Conservation (phyloP, 768 basidiomycete species). For the Ramaria sp. region DNA sequence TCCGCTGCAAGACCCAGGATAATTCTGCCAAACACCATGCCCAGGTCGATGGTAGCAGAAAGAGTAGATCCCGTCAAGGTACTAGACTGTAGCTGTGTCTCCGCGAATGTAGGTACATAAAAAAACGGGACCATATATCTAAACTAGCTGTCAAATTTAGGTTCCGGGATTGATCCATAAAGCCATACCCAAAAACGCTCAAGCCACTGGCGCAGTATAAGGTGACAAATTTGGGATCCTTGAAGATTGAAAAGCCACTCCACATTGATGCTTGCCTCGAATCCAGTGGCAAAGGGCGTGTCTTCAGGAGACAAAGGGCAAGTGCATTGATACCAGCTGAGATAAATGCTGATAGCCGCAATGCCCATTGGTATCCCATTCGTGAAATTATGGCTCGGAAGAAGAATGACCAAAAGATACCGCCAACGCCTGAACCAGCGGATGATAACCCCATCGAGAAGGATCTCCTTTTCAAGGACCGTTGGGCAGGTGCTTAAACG, state of each 20-base stretch:
- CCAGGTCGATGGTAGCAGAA: constrained; percentile 3
- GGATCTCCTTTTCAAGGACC: constrained; percentile 1
- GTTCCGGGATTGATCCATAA: not conserved
- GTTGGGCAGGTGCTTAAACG: not conserved
- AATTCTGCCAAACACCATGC: constrained; percentile 3
- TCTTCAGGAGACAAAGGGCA: constrained; percentile 4
- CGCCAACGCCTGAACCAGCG: constrained; percentile 7
- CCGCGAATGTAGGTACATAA: constrained; percentile 5
- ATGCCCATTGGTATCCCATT: constrained; percentile 5
- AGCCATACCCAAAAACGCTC: constrained; percentile 6
- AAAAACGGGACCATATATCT: constrained; percentile 4
- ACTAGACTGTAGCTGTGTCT: not conserved
- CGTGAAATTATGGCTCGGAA: constrained; percentile 1
- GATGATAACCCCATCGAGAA: not conserved
- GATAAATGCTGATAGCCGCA: constrained; percentile 2
- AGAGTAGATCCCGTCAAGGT: constrained; percentile 1
- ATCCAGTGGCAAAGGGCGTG: not conserved
- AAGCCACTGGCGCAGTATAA: constrained; percentile 7
- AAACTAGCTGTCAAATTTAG: not conserved
- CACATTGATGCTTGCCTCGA: not conserved
- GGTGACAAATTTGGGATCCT: constrained; percentile 4
- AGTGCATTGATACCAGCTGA: not conserved
- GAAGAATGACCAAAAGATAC: constrained; percentile 10
- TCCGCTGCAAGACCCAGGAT: not conserved
- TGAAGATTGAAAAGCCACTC: constrained; percentile 1